A percentile compares a stretch with the other conserved stretches of the same genome.
Evolutionary conservation across 805 yeast genomes (phyloP).

Genomic region (Candida quercuum): DNA sequence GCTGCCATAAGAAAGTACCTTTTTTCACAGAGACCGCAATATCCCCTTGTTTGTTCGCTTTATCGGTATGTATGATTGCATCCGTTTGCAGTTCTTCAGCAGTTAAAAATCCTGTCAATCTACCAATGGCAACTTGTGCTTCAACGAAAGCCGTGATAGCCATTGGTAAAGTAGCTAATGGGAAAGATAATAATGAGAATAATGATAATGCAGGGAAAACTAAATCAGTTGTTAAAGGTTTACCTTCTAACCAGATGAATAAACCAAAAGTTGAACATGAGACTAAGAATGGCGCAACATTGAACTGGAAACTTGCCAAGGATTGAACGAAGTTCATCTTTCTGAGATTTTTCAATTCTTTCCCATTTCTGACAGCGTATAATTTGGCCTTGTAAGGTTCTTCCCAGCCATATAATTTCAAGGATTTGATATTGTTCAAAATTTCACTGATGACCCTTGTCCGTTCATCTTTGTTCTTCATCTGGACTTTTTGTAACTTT

Average conservation of each 20-base stretch:
- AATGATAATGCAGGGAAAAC: slow-evolving; percentile 88
- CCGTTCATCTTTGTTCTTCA: slow-evolving; percentile 89
- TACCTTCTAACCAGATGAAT: slow-evolving; percentile 53
- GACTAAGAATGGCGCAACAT: slow-evolving; percentile 83
- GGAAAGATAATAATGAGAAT: slow-evolving; percentile 86
- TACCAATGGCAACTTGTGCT: slow-evolving; percentile 74
- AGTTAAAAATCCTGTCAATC: slow-evolving; percentile 70
- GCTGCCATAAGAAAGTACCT: slow-evolving; percentile 77
- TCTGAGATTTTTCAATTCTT: slow-evolving; percentile 72
- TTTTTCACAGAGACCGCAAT: slow-evolving; percentile 54
- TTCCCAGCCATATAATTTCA: slow-evolving; percentile 97
- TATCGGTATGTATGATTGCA: slow-evolving; percentile 52
- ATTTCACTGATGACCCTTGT: slow-evolving; percentile 86
- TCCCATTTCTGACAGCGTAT: slow-evolving; percentile 78
- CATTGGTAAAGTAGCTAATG: slow-evolving; percentile 88
- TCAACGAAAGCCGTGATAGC: slow-evolving; percentile 83
- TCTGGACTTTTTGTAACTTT: slow-evolving; percentile 73
- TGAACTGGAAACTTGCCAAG: slow-evolving; percentile 69
- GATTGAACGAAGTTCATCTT: slow-evolving; percentile 72
- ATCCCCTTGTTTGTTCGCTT: slow-evolving; percentile 55
- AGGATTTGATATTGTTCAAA: slow-evolving; percentile 83
- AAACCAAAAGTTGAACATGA: slow-evolving; percentile 85
- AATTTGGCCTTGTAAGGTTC: slow-evolving; percentile 71
- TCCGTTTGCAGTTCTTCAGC: slow-evolving; percentile 80
- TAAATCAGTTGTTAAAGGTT: slow-evolving; percentile 79